Conservation (phyloP, 2,329 filamentous ascomycete species). For the Cordyceps militaris region DNA sequence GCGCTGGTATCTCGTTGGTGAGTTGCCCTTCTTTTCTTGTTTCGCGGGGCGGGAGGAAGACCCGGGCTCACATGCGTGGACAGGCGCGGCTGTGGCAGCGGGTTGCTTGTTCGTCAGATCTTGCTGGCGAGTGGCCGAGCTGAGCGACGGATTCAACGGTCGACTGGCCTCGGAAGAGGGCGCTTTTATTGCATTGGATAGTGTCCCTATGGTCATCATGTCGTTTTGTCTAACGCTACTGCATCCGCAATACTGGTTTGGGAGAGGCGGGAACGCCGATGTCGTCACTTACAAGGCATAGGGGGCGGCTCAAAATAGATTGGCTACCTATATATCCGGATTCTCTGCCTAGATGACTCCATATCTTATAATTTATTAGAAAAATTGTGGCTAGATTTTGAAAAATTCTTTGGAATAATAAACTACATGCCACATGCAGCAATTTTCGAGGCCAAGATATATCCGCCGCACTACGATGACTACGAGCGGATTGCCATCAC, state of each 20-base stretch:
- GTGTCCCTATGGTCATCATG: constrained; percentile 16
- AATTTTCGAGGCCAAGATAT: background rate
- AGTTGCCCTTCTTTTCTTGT: too few relatives aligned
- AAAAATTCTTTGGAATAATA: too few relatives aligned
- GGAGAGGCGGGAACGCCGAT: background rate
- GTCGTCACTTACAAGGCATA: too few relatives aligned
- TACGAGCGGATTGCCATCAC: background rate
- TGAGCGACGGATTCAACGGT: constrained; percentile 17
- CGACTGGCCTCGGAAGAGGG: constrained; percentile 15
- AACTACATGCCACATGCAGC: too few relatives aligned
- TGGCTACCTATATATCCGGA: too few relatives aligned
- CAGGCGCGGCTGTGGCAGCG: constrained; percentile 10
- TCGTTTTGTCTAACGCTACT: constrained; percentile 10
- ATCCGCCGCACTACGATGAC: background rate
- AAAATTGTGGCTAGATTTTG: too few relatives aligned
- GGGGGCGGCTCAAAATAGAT: too few relatives aligned
- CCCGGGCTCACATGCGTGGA: too few relatives aligned
- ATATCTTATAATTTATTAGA: too few relatives aligned
- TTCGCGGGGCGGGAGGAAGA: too few relatives aligned
- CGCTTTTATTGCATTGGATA: constrained; percentile 16
- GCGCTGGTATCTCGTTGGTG: constrained; percentile 10
- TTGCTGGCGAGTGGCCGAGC: constrained; percentile 16
- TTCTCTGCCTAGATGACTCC: too few relatives aligned
- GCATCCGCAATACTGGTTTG: constrained; percentile 6
- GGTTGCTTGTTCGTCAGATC: constrained; percentile 16